Evolutionary conservation across 768 basidiomycete species (phyloP).

Genomic region (Lentinus brumalis): DNA sequence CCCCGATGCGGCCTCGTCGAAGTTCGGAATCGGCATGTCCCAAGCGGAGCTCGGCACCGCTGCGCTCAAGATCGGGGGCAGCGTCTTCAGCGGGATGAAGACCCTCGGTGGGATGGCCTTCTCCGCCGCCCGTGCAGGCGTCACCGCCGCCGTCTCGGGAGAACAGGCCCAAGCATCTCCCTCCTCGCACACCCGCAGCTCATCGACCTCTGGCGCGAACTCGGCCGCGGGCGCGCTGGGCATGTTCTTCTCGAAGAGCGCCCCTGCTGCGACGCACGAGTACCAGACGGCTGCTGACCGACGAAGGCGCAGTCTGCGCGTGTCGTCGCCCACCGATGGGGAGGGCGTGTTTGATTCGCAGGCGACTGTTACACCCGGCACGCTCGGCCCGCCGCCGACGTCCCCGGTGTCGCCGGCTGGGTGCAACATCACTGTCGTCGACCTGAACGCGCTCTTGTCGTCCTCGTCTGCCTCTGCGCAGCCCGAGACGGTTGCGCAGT

Average conservation of each 20-base stretch:
- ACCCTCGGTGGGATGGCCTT: conserved; percentile 63
- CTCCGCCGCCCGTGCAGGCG: conserved; percentile 42
- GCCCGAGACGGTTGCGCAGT: conserved; percentile 46
- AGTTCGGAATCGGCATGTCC: conserved; percentile 35
- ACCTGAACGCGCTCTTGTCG: conserved; percentile 44
- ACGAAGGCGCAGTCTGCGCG: conserved; percentile 13
- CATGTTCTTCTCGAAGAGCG: conserved; percentile 63
- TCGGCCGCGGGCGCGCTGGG: not conserved
- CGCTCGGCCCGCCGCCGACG: conserved; percentile 16
- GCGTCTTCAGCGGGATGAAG: conserved; percentile 64
- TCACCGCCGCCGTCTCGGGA: conserved; percentile 25
- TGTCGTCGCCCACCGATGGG: not conserved
- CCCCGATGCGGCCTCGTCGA: conserved; percentile 21
- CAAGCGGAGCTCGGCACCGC: conserved; percentile 55
- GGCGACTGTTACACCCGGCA: conserved; percentile 20
- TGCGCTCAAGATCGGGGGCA: conserved; percentile 61
- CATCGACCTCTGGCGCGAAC: conserved; percentile 9
- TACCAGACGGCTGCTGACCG: conserved; percentile 16
- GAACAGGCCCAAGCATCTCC: conserved; percentile 6
- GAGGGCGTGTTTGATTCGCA: not conserved
- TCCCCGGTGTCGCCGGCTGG: conserved; percentile 3
- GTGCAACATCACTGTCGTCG: conserved; percentile 57
- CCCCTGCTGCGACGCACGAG: conserved; percentile 47
- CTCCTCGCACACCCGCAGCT: not conserved
- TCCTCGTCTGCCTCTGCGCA: conserved; percentile 16